These are phyloP conservation scores for Helichrysum umbraculigerum DNA, from an alignment of 129 eudicot species.

Conservation along the genomic window DNA sequence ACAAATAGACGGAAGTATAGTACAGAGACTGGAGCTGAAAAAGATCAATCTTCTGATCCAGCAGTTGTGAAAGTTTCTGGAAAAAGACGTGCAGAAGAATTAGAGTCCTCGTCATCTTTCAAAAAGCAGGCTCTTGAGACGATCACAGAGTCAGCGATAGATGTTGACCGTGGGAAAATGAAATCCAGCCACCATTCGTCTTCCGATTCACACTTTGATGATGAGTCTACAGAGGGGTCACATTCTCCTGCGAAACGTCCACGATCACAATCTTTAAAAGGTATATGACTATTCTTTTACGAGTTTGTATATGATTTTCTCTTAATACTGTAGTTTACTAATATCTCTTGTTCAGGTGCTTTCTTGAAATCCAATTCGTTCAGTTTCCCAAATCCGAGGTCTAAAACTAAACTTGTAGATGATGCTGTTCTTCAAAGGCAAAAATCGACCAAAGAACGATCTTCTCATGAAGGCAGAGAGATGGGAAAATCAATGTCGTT, in stretches of 20 bases:
- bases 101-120: conserved; percentile 56
- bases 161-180: conserved; percentile 49
- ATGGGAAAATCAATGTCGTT: conserved; percentile 79
- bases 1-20: conserved; percentile 36
- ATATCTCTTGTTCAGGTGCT: conserved; percentile 53
- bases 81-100: conserved; percentile 65
- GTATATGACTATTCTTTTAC: conserved; percentile 23
- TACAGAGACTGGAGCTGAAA: conserved; percentile 45
- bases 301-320: not conserved
- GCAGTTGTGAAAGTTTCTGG: conserved; percentile 40
- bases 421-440: conserved; percentile 66
- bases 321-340: conserved; percentile 5
- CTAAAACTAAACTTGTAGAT: conserved; percentile 70
- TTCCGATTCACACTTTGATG: conserved; percentile 34
- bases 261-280: conserved; percentile 41
- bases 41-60: conserved; percentile 41
- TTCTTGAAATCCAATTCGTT: conserved; percentile 80
- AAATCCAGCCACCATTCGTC: conserved; percentile 43
- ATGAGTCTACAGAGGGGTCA: conserved; percentile 43
- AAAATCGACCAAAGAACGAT: conserved; percentile 52
- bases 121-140: conserved; percentile 65
- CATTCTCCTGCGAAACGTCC: conserved; percentile 47
- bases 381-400: conserved; percentile 52
- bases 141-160: conserved; percentile 45
- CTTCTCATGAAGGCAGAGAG: conserved; percentile 49